A percentile compares a stretch with the other conserved stretches of the same genome.
Conservation (phyloP, 768 basidiomycete genomes). For the Amanita subjunquillea region DNA sequence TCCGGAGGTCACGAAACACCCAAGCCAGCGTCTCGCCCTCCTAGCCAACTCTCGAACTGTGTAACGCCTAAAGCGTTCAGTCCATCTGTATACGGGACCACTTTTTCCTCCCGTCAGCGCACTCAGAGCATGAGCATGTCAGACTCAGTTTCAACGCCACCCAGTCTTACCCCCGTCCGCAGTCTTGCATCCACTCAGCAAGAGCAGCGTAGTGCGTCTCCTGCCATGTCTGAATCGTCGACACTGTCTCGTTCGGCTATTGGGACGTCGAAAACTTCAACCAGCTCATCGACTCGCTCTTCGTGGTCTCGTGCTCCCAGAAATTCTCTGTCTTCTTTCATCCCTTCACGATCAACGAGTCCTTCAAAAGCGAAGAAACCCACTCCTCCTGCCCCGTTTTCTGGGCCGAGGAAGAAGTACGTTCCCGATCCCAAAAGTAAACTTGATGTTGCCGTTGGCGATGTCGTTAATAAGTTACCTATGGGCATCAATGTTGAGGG, state of each 20-base stretch:
- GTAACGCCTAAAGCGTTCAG: constrained; percentile 62
- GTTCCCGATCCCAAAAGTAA: constrained; percentile 85
- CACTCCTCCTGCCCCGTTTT: constrained; percentile 10
- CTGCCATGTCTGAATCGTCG: constrained; percentile 53
- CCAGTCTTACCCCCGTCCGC: constrained; percentile 24
- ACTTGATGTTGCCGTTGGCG: constrained; percentile 86
- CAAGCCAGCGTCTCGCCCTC: constrained; percentile 31
- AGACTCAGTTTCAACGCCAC: constrained; percentile 23
- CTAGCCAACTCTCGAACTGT: constrained; percentile 51
- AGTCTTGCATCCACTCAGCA: constrained; percentile 29
- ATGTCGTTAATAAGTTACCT: constrained; percentile 82
- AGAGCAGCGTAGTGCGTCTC: constrained; percentile 39
- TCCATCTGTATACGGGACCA: constrained; percentile 46
- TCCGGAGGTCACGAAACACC: constrained; percentile 23
- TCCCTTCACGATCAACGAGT: constrained; percentile 29
- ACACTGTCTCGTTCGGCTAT: constrained; percentile 33
- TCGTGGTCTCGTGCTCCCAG: constrained; percentile 65
- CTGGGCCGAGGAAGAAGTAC: constrained; percentile 51
- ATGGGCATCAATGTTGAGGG: constrained; percentile 78
- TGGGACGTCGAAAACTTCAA: constrained; percentile 28
- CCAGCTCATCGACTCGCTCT: constrained; percentile 30
- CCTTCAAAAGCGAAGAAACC: constrained; percentile 30
- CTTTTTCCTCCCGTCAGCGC: constrained; percentile 78
- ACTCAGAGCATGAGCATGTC: constrained; percentile 64
- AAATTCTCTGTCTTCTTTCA: constrained; percentile 39